A percentile compares a stretch with the other conserved stretches of the same genome.
These are phyloP conservation scores for Lineolata rhizophorae DNA, from an alignment of 495 filamentous ascomycete species.

Conservation along the genomic window DNA sequence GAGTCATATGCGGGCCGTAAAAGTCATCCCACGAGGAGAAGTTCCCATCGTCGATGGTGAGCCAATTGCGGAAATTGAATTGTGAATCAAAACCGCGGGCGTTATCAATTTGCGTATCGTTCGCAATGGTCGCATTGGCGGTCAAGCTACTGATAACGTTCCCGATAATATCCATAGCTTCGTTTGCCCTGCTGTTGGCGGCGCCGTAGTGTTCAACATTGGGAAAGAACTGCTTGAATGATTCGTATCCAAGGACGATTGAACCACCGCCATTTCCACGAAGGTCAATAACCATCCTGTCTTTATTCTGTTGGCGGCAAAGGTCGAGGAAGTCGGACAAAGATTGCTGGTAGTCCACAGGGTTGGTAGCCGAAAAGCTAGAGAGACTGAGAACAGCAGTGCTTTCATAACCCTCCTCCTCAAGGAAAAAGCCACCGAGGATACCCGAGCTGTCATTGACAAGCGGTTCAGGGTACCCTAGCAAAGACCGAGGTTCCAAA, in stretches of 20 bases:
- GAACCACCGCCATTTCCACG: slow-evolving; percentile 16
- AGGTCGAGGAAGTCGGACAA: slow-evolving; percentile 19
- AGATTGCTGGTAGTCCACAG: slow-evolving; percentile 19
- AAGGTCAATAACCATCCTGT: slow-evolving; percentile 17
- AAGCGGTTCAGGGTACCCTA: slow-evolving; percentile 29
- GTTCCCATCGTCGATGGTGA: slow-evolving; percentile 3
- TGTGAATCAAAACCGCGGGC: too few species aligned
- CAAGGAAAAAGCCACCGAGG: slow-evolving; percentile 26
- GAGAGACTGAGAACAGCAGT: slow-evolving; percentile 21
- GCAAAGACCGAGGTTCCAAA: too few species aligned
- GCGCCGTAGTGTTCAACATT: slow-evolving; percentile 22
- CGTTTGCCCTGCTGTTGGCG: slow-evolving; percentile 19
- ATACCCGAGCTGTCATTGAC: slow-evolving; percentile 17
- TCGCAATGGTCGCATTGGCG: too few species aligned
- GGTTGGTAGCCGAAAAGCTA: slow-evolving; percentile 8
- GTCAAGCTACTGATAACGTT: too few species aligned
- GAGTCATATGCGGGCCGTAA: slow-evolving; percentile 6
- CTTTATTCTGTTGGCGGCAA: slow-evolving; percentile 16
- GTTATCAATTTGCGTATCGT: too few species aligned
- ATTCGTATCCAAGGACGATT: slow-evolving; percentile 19
- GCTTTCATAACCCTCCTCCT: slow-evolving; percentile 21
- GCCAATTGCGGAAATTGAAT: slow-evolving; percentile 9
- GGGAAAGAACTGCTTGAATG: slow-evolving; percentile 26
- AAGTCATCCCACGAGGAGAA: slow-evolving; percentile 9
- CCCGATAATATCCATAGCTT: slow-evolving; percentile 23